These are phyloP conservation scores for Puccinia horiana DNA, from an alignment of 1,284 basidiomycete genomes.

Conservation along the genomic window DNA sequence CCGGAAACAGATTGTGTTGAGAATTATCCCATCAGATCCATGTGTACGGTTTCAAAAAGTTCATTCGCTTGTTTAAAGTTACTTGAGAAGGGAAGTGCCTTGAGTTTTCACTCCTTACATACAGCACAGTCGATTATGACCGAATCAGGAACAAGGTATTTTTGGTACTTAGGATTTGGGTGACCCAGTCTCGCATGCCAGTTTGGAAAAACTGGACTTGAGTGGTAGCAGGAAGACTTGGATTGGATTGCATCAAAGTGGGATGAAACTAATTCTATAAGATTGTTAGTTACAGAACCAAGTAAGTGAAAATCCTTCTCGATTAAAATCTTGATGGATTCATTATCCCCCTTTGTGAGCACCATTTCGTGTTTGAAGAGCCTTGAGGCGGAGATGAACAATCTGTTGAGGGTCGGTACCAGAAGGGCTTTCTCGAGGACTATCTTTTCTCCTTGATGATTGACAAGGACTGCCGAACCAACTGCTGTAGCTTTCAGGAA, in stretches of 20 bases:
- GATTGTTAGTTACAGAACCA: too few relatives aligned
- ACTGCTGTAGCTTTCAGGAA: neutral
- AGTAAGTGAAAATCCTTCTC: too few relatives aligned
- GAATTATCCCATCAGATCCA: neutral
- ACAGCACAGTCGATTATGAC: neutral
- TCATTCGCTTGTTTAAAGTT: neutral
- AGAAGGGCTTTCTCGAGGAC: neutral
- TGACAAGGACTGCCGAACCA: neutral
- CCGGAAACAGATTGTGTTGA: neutral
- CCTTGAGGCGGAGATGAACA: too few relatives aligned
- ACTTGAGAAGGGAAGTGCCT: neutral
- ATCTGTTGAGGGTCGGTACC: neutral
- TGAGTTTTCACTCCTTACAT: neutral
- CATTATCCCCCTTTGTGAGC: too few relatives aligned
- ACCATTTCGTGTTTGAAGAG: too few relatives aligned
- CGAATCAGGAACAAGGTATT: neutral
- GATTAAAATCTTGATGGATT: too few relatives aligned
- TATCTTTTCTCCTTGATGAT: neutral
- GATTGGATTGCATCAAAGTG: neutral
- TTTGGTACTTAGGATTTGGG: neutral
- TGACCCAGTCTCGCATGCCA: neutral
- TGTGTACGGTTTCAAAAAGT: conserved; percentile 5
- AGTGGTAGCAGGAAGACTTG: neutral
- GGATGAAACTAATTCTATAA: neutral
- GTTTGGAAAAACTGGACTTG: neutral